Conservation (phyloP, 176 grass and related monocot genomes). For the Bothriochloa decipiens region DNA sequence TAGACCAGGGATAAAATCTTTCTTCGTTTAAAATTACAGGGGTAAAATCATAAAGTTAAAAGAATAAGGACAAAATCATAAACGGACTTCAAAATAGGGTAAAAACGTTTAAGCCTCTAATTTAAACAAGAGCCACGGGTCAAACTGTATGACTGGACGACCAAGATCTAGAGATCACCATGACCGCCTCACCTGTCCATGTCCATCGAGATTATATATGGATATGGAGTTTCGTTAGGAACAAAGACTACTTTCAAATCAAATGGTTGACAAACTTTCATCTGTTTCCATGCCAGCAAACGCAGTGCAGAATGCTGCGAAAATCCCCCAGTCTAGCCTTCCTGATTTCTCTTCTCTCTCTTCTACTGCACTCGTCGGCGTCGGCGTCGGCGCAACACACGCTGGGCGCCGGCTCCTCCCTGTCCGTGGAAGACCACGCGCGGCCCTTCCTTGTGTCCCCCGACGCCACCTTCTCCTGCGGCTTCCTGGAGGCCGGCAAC, state of each 20-base stretch:
- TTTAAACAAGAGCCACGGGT: no score
- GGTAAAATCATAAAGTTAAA: no score
- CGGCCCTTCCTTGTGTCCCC: constrained; percentile 38
- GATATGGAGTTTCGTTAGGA: background rate
- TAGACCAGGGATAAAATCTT: no score
- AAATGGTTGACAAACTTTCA: no score
- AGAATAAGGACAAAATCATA: no score
- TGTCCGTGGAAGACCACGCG: constrained; percentile 38
- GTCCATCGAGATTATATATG: no score
- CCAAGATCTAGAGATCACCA: no score
- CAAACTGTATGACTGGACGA: no score
- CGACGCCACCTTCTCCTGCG: constrained; percentile 49
- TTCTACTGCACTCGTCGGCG: background rate
- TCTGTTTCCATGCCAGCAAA: background rate
- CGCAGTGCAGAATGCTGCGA: background rate
- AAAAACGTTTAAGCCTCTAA: no score
- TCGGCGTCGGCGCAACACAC: constrained; percentile 15
- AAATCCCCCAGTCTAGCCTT: background rate
- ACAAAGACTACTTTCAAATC: background rate
- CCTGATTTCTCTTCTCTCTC: background rate
- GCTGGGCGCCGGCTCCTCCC: constrained; percentile 24
- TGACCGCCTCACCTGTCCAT: no score
- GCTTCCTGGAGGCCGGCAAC: constrained; percentile 37
- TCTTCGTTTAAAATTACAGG: no score
- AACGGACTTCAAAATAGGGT: no score